Evolutionary conservation across 2,329 filamentous ascomycete genomes (phyloP), one percentile per base, ranked within the genome.

Genomic region (Septoria petroselini): DNA sequence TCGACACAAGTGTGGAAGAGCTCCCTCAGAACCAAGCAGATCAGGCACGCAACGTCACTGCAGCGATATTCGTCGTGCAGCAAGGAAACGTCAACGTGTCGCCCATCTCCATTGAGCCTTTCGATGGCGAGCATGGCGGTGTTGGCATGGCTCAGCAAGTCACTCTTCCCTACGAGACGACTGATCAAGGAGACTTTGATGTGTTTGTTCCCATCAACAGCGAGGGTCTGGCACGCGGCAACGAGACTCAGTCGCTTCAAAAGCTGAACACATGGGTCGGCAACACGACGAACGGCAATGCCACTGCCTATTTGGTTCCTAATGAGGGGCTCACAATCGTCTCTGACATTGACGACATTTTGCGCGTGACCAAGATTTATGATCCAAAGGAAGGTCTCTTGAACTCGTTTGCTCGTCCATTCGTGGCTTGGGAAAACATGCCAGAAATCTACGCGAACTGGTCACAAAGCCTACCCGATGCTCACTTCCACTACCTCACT

Each of bases 401-500:
- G 8, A 91, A 91, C 70, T 83, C 85, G 0, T 90, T 91, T 62
- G 86, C 86, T 0, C 77, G 80, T 3, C 75, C 83, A 0, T 91
- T 87, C 65, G 77, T 75, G 0, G 75, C 80, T 0, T 91, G 86
- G 86, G 75, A 84, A 74, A 85, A 90, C 68, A 91, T 91, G 87
- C 86, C 86, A 0, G 76, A 82, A 2, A 83, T 90, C 58, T 91
- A 88, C 65, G 80, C 82, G 57, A 87, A 88, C 62, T 90, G 86
- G 85, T 82, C 79, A 1, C 70, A 71, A n/a, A 79, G 75, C 17
- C 73, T 88, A 11, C 77, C 80, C 0, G 77, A 87, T 61, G 75
- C 83, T 54, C 86, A 90, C 66, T 91, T 90, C 73, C 86, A 90
- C 70, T 91, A 91, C 70, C 75, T 91, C 15, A 91, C 86, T 0